Base-by-base conservation (phyloP, 75 land plant genomes). In the Cryptomeria japonica region DNA sequence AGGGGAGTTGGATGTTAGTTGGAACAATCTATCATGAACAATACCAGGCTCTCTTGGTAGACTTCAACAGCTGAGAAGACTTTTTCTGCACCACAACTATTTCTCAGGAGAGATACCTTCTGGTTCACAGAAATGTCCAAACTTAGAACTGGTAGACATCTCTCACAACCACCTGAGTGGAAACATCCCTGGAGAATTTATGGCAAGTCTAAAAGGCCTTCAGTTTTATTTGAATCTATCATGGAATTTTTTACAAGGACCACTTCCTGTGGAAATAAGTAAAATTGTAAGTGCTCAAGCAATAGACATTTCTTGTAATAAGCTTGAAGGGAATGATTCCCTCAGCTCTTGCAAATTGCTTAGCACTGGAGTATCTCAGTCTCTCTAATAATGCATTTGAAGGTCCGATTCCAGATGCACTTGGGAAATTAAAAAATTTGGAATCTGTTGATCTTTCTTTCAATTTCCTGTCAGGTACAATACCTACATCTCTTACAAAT, bases 211-310 rank as follows among this genome's bases (percentile, higher is more conserved):
- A 15, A 1, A 13, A 11, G 92, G 91, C 85, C 64, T 95, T 89
- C 93, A 90, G 32, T 38, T 95, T 22, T 95, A 93, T 86, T 84
- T 95, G 87, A 95, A 95, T 58, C 51, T 95, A 49, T 95, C 95
- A 38, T 87, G 80, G 87, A 95, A 95, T 86, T 72, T 46, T 11
- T 41, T 95, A 13, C 44, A 89, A 19, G 96, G 96, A 11, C 84
- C 89, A 14, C 68, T 95, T 12, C 96, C 96, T 19, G 39, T 88
- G 68, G 92, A 93, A 88, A 86, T 95, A 12, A 93, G 92, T 41
- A 91, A 95, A 82, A 91, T 95, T 93, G 90, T 91, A 42, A 92
- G 88, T 91, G 89, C 93, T 14, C 89, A 90, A n/a, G 91, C 93
- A 25, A 86, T 95, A 47, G 96, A 95, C 86, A 68, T 95, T 16